Conservation (phyloP, 2,329 filamentous ascomycete species). For the Neonectria coccinea region DNA sequence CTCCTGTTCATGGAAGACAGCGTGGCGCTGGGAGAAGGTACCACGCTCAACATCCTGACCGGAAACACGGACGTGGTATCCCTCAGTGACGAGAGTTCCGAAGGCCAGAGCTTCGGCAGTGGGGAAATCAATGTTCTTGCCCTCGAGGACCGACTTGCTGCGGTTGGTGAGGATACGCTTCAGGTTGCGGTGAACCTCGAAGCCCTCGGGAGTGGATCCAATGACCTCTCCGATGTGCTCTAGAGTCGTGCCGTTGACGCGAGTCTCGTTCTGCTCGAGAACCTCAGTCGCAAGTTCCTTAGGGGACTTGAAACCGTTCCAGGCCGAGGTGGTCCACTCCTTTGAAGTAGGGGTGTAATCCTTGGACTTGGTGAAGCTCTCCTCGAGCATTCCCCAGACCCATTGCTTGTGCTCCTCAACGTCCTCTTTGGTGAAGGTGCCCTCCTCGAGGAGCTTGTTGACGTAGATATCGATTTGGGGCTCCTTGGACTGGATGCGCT, state of each 20-base stretch:
- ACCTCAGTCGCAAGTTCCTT: constrained; percentile 97
- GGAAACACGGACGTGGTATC: constrained; percentile 96
- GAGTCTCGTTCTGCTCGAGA: constrained; percentile 89
- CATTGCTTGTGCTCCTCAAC: constrained; percentile 99
- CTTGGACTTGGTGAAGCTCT: constrained; percentile 97
- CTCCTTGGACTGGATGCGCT: constrained; percentile 88
- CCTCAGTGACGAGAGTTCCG: constrained; percentile 89
- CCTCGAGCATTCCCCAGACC: constrained; percentile 99
- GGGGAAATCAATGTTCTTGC: constrained; percentile 96
- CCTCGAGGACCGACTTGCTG: constrained; percentile 91
- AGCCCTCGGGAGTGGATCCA: constrained; percentile 82
- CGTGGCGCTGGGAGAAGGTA: constrained; percentile 98
- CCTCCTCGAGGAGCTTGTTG: constrained; percentile 89
- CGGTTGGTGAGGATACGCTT: constrained; percentile 94
- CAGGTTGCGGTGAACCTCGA: constrained; percentile 92
- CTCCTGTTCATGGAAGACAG: constrained; percentile 97
- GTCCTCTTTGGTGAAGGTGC: constrained; percentile 96
- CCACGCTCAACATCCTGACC: constrained; percentile 99
- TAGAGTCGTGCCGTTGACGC: constrained; percentile 77
- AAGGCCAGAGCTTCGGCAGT: constrained; percentile 97
- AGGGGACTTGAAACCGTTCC: constrained; percentile 99
- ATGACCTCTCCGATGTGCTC: constrained; percentile 87
- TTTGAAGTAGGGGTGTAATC: constrained; percentile 97
- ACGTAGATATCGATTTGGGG: constrained; percentile 92
- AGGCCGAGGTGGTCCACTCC: constrained; percentile 98